Conservation (phyloP, 176 grass and related monocot species). For the Oryza officinalis region DNA sequence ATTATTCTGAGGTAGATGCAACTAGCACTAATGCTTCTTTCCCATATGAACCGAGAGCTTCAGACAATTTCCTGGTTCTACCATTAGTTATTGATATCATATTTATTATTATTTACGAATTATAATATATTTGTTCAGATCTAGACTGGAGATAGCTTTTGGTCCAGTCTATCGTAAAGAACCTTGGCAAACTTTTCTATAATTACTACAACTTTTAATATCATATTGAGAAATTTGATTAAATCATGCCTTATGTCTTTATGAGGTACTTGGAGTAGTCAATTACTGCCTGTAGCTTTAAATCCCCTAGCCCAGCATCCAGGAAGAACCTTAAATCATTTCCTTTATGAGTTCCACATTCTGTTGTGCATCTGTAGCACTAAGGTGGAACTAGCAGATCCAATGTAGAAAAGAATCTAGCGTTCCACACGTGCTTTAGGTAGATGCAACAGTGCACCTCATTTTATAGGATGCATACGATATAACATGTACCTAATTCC, state of each 20-base stretch:
- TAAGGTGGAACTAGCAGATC: slow-evolving; percentile 19
- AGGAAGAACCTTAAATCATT: background rate
- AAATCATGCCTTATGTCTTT: background rate
- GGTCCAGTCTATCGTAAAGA: background rate
- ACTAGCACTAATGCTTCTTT: background rate
- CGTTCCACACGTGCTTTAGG: background rate
- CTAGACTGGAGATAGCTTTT: too few relatives aligned
- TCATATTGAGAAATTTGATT: background rate
- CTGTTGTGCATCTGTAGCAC: slow-evolving; percentile 13
- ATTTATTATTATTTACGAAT: background rate
- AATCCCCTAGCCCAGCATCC: slow-evolving; percentile 21
- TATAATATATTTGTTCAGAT: too few relatives aligned
- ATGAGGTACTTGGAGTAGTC: slow-evolving; percentile 13
- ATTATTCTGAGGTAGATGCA: slow-evolving; percentile 1
- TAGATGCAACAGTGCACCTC: slow-evolving; percentile 16
- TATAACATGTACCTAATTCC: background rate
- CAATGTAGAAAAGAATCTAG: background rate
- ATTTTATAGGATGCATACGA: slow-evolving; percentile 18
- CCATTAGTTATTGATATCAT: background rate
- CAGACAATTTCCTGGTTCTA: slow-evolving; percentile 13
- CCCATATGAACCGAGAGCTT: background rate
- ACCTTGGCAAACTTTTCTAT: too few relatives aligned
- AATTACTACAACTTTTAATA: background rate
- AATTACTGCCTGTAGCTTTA: background rate
- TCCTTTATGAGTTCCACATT: background rate